Conservation (phyloP, 2,329 filamentous ascomycete genomes). For the Colletotrichum karsti region DNA sequence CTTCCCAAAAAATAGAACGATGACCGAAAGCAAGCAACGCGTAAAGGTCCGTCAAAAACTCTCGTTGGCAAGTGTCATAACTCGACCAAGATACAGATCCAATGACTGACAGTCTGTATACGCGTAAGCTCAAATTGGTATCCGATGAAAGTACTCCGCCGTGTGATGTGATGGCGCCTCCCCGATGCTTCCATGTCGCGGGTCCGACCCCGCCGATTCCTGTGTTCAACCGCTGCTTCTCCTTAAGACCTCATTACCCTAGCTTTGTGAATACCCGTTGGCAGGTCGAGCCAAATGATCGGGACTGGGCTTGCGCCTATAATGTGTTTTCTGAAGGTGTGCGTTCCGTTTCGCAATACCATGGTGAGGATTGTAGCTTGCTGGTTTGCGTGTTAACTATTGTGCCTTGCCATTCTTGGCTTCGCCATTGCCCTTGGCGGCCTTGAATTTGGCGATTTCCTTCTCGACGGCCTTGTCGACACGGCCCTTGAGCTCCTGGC, state of each 20-base stretch:
- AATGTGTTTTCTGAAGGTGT: not conserved
- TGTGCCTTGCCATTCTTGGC: slow-evolving; percentile 61
- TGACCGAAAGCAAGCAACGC: slow-evolving; percentile 13
- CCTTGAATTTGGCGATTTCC: slow-evolving; percentile 80
- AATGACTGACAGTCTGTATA: slow-evolving; percentile 27
- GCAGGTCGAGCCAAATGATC: not conserved
- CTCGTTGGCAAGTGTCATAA: slow-evolving; percentile 3
- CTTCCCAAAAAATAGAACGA: slow-evolving; percentile 6
- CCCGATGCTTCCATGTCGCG: slow-evolving; percentile 15
- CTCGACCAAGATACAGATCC: slow-evolving; percentile 22
- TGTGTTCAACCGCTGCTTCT: slow-evolving; percentile 1
- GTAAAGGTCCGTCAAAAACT: slow-evolving; percentile 15
- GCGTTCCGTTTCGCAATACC: not conserved
- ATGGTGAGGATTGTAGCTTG: not conserved
- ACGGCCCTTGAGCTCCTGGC: slow-evolving; percentile 84
- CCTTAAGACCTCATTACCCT: not conserved
- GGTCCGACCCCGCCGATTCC: slow-evolving; percentile 1
- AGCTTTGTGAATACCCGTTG: not conserved
- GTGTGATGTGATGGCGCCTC: slow-evolving; percentile 24
- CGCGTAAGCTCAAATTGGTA: slow-evolving; percentile 30
- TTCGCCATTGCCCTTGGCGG: slow-evolving; percentile 56
- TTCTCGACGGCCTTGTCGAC: slow-evolving; percentile 79
- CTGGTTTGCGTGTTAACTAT: slow-evolving; percentile 36
- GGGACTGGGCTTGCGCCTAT: not conserved
- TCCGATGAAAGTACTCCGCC: slow-evolving; percentile 25